Conservation (phyloP, 106 monocot genomes). For the Dendrobium nobile region DNA sequence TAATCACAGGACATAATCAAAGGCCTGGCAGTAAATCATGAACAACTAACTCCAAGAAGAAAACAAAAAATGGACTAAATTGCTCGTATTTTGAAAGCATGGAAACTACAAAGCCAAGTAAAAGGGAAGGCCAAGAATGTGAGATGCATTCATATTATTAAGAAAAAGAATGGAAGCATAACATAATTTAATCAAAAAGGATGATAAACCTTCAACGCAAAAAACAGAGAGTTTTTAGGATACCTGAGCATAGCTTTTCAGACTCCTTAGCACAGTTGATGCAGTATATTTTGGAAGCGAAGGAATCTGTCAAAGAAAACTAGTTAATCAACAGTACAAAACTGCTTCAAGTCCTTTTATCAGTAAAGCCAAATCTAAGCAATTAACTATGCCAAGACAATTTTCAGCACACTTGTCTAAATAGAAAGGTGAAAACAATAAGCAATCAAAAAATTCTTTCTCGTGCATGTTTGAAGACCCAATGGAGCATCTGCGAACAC, state of each 20-base stretch:
- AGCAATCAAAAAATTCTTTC: too few species aligned
- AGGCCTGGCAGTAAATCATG: neutral
- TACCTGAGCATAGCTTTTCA: slow-evolving; percentile 81
- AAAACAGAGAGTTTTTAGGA: neutral
- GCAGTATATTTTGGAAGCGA: slow-evolving; percentile 88
- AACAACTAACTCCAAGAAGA: neutral
- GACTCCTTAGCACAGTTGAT: slow-evolving; percentile 62
- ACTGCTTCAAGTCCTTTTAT: neutral
- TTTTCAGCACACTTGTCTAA: too few species aligned
- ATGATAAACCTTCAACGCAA: neutral
- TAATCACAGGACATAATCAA: neutral
- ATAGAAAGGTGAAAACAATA: too few species aligned
- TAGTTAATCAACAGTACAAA: neutral
- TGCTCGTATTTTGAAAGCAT: neutral
- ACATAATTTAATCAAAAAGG: neutral
- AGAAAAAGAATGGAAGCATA: neutral
- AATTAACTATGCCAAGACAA: neutral
- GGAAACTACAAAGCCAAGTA: neutral
- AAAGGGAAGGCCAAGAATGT: neutral
- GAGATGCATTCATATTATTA: neutral
- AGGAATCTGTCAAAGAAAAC: slow-evolving; percentile 42
- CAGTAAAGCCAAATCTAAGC: neutral
- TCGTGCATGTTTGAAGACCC: too few species aligned
- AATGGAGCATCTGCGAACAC: too few species aligned
- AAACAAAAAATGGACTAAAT: neutral